Evolutionary conservation across 2,329 filamentous ascomycete species (phyloP).

Genomic region (Alternaria sp.): DNA sequence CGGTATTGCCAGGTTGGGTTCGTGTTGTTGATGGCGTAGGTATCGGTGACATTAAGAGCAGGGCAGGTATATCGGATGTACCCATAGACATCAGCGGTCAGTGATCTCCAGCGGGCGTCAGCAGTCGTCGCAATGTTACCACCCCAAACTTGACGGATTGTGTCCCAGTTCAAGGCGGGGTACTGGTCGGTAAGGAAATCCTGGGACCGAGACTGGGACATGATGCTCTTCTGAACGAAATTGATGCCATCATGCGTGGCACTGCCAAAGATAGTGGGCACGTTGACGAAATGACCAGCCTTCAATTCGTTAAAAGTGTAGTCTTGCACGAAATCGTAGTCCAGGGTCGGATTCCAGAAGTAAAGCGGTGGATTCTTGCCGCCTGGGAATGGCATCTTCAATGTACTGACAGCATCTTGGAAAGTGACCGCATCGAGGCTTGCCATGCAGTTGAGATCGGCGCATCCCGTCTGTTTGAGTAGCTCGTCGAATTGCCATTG

Average conservation of each 20-base stretch:
- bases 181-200: constrained; percentile 53
- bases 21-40: constrained; percentile 40
- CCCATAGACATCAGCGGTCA: constrained; percentile 55
- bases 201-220: constrained; percentile 42
- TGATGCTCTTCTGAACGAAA: constrained; percentile 51
- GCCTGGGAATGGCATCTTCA: constrained; percentile 52
- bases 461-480: constrained; percentile 47
- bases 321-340: constrained; percentile 54
- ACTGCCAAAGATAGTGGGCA: constrained; percentile 56
- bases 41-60: constrained; percentile 53
- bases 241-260: constrained; percentile 56
- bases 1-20: constrained; percentile 57
- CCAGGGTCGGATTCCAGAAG: constrained; percentile 55
- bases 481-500: constrained; percentile 56
- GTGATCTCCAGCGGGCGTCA: constrained; percentile 41
- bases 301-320: constrained; percentile 52
- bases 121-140: constrained; percentile 37
- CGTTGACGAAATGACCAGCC: constrained; percentile 50
- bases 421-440: constrained; percentile 48
- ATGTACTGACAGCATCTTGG: constrained; percentile 48
- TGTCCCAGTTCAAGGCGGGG: constrained; percentile 41
- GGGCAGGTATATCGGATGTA: constrained; percentile 62
- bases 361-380: constrained; percentile 45
- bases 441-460: constrained; percentile 51
- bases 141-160: constrained; percentile 43